phyloP scores from a whole-genome alignment of 495 filamentous ascomycete species.

The Talaromyces liani region DNA sequence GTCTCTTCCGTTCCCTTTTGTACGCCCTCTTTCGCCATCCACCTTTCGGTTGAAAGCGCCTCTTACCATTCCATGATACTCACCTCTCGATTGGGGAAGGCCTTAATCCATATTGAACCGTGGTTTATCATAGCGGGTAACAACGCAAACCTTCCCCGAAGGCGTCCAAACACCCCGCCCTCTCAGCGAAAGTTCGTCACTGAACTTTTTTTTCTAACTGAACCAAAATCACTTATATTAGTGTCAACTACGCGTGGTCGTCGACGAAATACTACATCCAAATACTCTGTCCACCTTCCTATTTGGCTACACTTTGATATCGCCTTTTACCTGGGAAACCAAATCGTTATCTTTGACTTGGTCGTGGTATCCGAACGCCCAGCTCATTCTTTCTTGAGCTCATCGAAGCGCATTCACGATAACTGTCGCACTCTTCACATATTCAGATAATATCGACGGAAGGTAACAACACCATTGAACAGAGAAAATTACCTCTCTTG shows the following conservation, averaged over 20 bases:
- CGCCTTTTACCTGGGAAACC: background rate
- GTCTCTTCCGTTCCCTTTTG: conserved; percentile 10
- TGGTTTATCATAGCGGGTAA: conserved; percentile 5
- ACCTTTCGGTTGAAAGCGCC: conserved; percentile 6
- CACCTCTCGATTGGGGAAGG: background rate
- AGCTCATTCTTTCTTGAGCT: background rate
- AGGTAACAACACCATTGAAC: background rate
- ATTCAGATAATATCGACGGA: background rate
- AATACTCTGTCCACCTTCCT: background rate
- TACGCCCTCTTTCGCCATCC: conserved; percentile 13
- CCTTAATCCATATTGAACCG: background rate
- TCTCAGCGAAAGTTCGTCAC: background rate
- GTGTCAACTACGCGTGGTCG: background rate
- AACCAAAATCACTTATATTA: background rate
- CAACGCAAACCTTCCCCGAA: conserved; percentile 1
- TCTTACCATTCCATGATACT: background rate
- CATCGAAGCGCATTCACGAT: background rate
- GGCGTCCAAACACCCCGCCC: background rate
- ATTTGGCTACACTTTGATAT: background rate
- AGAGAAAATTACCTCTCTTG: background rate
- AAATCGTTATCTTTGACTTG: background rate
- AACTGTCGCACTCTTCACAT: background rate
- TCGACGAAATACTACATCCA: background rate
- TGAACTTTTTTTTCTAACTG: background rate
- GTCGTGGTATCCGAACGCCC: background rate